A percentile compares a stretch with the other conserved stretches of the same genome.
Conservation (phyloP, 495 filamentous ascomycete genomes). For the Beverwykella pulmonaria region DNA sequence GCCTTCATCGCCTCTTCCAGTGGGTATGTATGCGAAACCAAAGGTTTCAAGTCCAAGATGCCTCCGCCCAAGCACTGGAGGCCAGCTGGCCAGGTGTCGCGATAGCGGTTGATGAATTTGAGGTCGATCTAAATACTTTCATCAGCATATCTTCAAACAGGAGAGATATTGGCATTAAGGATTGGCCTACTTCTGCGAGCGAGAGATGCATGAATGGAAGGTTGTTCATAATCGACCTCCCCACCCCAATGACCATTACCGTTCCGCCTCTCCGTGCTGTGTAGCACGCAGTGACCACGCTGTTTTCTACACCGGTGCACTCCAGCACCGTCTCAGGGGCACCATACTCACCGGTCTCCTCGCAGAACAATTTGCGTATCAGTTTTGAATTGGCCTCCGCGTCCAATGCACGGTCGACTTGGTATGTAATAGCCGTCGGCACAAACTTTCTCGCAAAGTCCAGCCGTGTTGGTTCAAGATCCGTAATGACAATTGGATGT, state of each 20-base stretch:
- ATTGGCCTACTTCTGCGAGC: conserved; percentile 50
- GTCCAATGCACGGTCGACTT: conserved; percentile 51
- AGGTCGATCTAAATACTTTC: conserved; percentile 56
- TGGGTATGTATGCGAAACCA: conserved; percentile 57
- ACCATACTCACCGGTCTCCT: conserved; percentile 48
- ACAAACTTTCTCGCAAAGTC: conserved; percentile 63
- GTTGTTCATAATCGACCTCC: conserved; percentile 62
- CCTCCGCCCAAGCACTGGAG: conserved; percentile 54
- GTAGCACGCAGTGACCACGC: conserved; percentile 59
- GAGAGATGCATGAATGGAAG: conserved; percentile 69
- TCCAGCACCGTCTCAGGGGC: conserved; percentile 62
- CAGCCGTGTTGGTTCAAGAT: conserved; percentile 59
- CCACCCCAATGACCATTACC: conserved; percentile 66
- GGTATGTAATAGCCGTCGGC: conserved; percentile 58
- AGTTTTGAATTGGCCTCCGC: conserved; percentile 55
- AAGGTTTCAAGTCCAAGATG: conserved; percentile 56
- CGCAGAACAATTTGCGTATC: conserved; percentile 57
- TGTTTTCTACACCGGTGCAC: conserved; percentile 66
- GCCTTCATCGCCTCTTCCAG: conserved; percentile 61
- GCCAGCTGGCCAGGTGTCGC: conserved; percentile 63
- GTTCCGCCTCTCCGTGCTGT: conserved; percentile 61
- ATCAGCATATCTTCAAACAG: background rate
- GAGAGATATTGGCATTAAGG: background rate
- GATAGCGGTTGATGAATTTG: conserved; percentile 66
- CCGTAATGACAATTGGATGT: conserved; percentile 65